Evolutionary conservation across 2,329 filamentous ascomycete species (phyloP), one percentile per base, ranked within the genome.

Genomic region (Alternaria consortialis): DNA sequence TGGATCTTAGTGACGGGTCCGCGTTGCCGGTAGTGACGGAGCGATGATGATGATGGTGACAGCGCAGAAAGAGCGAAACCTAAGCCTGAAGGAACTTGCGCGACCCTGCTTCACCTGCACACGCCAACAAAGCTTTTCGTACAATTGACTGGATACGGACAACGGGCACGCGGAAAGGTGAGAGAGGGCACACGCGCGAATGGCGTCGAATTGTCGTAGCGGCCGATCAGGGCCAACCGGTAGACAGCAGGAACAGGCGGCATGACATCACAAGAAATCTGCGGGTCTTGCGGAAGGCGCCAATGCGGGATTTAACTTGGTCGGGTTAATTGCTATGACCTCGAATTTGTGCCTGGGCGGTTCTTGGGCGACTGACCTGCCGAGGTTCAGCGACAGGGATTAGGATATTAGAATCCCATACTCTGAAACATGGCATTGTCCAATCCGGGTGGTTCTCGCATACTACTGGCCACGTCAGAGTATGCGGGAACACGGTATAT

Each of bases 231-330:
- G 55, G 39, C 48, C 51, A 48, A 12, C 32, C 31, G 17, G 46
- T 48, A 31, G 46, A 48, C 46, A 55, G 29, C 53, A 56, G 47
- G 53, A 36, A 53, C 53, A 40, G 42, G 47, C 58, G 47, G 58
- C 46, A 60, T 60, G 58, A 60, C 53, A 57, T 60, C 58, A 60
- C 12, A 9, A 7, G 11, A 8, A 46, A 17, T 12, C 36, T 31
- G 34, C 48, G 47, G 53, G 29, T 34, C 27, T 42, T 36, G 17
- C 50, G 15, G 17, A 37, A 43, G 36, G 56, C 43, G 23, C 36
- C 29, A 29, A 27, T 11, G 34, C 47, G 58, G 47, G 29, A 57
- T 27, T 31, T 56, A 57, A 52, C 46, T 17, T n/a, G 13, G 32
- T 52, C 13, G 11, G 53, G 46, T 32, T 39, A 29, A 36, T 29